Percentiles rank a stretch among this genome's conserved stretches.
phyloP scores from a whole-genome alignment of 1,284 basidiomycete species.

The Phlebopus sp. region DNA sequence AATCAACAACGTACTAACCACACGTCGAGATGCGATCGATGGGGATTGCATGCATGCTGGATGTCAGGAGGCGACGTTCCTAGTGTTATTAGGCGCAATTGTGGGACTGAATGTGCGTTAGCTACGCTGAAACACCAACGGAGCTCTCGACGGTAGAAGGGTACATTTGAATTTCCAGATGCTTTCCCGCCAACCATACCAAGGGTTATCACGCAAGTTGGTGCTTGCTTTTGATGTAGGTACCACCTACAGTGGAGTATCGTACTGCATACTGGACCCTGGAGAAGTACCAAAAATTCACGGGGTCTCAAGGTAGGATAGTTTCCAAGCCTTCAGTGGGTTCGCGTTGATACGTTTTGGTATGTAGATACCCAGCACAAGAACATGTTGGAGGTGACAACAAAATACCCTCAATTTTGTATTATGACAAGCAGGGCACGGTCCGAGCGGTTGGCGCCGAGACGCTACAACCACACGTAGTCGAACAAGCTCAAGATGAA shows the following conservation, averaged over 20 bases:
- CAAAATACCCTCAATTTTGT: conserved; percentile 56
- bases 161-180: conserved; percentile 15
- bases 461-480: conserved; percentile 36
- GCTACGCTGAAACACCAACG: background rate
- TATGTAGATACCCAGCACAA: conserved; percentile 40
- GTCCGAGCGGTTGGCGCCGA: conserved; percentile 50
- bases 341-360: background rate
- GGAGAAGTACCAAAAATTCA: conserved; percentile 44
- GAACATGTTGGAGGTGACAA: conserved; percentile 39
- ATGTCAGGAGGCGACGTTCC: no score
- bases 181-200: conserved; percentile 27
- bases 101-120: no score
- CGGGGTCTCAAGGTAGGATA: conserved; percentile 38
- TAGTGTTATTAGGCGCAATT: no score
- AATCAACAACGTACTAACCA: no score
- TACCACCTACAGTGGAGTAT: conserved; percentile 49
- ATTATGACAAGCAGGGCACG: conserved; percentile 44
- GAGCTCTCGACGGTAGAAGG: background rate
- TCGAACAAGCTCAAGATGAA: conserved; percentile 43
- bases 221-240: conserved; percentile 51
- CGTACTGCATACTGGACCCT: conserved; percentile 44
- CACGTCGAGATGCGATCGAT: no score
- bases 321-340: background rate
- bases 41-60: no score
- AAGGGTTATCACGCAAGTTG: conserved; percentile 37